Base-by-base conservation (phyloP, 1,284 basidiomycete species). In the Lignosus rhinocerotis region DNA sequence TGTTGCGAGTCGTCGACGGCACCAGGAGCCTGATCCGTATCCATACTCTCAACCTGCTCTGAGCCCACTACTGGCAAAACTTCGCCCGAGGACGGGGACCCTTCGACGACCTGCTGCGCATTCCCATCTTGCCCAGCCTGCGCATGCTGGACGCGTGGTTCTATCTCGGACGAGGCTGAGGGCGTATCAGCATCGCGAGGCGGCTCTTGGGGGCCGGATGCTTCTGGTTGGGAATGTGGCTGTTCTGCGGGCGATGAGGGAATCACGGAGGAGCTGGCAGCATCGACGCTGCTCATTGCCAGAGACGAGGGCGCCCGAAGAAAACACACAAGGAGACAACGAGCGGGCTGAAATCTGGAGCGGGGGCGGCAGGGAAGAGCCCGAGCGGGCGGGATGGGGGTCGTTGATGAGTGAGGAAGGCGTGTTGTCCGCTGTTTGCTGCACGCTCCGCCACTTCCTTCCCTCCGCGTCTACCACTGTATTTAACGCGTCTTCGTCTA, bases 221-320 rank as follows among this genome's bases (percentile, higher is more conserved):
- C 55, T 47, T 60, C 64, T 62, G 64, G 55, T 55, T 61, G 66
- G 59, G 62, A 61, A 52, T 60, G 63, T 61, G 59, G 66, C 66
- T 66, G 67, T 53, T 62, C 58, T 51, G 59, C 56, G 38, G 60
- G 60, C 56, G 58, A 58, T 50, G 61, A 31, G 33, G 61, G 53
- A 55, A 59, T 52, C 51, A 58, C 51, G 53, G 61, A 53, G 45
- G 67, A 59, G 50, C 61, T 56, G 55, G 69, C 69, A 70, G 69
- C 70, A 61, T 67, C 60, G 55, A 66, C 65, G 67, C 69, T 70
- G 69, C 69, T 72, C 70, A 72, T 72, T 67, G 66, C 69, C 63
- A 55, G 65, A 51, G 56, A 56, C 47, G 58, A 60, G 49, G 66
- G 58, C 61, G 56, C 61, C 58, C 58, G 42, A 52, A 25, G 16